A percentile compares a stretch with the other conserved stretches of the same genome.
phyloP scores from a whole-genome alignment of 2,329 filamentous ascomycete species.

The Fusarium xylarioides region DNA sequence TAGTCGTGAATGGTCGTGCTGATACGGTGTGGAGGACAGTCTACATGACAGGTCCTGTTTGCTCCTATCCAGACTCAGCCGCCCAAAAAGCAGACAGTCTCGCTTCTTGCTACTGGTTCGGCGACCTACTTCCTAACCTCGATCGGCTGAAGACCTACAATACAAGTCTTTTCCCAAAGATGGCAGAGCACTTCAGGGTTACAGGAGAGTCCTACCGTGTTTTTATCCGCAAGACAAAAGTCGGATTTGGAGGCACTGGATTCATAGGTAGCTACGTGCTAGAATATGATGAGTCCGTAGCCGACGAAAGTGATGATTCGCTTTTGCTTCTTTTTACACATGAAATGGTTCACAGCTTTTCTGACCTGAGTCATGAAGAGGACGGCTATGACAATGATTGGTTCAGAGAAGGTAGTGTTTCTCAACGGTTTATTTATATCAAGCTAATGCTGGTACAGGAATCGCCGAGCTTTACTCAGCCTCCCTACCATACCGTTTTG shows the following conservation, averaged over 20 bases:
- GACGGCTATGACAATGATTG: neutral
- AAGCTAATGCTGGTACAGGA: neutral
- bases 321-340: neutral
- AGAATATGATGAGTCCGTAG: neutral
- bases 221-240: neutral
- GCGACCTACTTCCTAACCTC: neutral
- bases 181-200: neutral
- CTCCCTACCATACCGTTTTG: neutral
- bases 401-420: neutral
- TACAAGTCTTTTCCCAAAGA: neutral
- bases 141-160: neutral
- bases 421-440: rapidly evolving
- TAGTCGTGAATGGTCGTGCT: neutral
- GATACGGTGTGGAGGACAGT: neutral
- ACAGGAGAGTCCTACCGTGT: neutral
- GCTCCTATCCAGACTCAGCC: neutral
- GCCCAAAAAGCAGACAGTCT: neutral
- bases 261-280: neutral
- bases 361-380: neutral
- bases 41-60: neutral
- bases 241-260: neutral
- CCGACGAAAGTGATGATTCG: neutral
- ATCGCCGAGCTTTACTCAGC: neutral
- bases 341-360: neutral
- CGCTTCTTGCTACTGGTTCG: neutral